Evolutionary conservation across 2,329 filamentous ascomycete species (phyloP).

Genomic region (Xylariaceae sp.): DNA sequence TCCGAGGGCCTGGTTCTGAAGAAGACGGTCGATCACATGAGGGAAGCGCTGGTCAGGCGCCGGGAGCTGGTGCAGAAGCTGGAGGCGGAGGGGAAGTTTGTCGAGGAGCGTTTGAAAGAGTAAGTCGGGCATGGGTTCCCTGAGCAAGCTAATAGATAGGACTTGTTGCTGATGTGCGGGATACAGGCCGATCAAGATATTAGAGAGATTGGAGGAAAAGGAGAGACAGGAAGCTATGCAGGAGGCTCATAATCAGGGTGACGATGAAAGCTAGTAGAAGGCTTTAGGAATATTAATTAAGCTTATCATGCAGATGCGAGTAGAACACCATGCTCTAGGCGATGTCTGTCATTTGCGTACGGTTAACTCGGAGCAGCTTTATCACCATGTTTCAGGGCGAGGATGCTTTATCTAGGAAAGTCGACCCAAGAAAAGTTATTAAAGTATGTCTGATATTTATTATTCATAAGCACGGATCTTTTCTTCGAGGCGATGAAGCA

Average conservation of each 20-base stretch:
- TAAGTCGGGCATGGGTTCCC: conserved; percentile 28
- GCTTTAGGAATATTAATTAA: conserved; percentile 5
- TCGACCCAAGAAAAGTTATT: too few species aligned
- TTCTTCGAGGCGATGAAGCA: conserved; percentile 49
- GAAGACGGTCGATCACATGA: conserved; percentile 68
- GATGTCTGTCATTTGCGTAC: not conserved
- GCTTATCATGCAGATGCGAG: not conserved
- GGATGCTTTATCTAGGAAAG: too few species aligned
- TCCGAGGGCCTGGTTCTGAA: conserved; percentile 85
- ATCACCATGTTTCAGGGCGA: not conserved
- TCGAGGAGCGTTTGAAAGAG: conserved; percentile 52
- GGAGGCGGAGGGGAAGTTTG: conserved; percentile 54
- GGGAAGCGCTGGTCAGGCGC: conserved; percentile 61
- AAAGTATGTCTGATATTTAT: conserved; percentile 19
- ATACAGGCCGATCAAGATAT: conserved; percentile 31
- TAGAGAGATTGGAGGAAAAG: conserved; percentile 33
- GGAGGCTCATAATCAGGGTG: conserved; percentile 16
- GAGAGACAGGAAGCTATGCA: conserved; percentile 23
- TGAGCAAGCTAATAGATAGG: too few species aligned
- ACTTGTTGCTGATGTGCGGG: not conserved
- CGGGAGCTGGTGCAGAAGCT: conserved; percentile 60
- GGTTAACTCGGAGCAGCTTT: not conserved
- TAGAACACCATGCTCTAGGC: too few species aligned
- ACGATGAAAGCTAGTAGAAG: conserved; percentile 11
- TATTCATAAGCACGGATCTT: conserved; percentile 53